Conservation (phyloP, 345 rosid species). For the Stellera chamaejasme region DNA sequence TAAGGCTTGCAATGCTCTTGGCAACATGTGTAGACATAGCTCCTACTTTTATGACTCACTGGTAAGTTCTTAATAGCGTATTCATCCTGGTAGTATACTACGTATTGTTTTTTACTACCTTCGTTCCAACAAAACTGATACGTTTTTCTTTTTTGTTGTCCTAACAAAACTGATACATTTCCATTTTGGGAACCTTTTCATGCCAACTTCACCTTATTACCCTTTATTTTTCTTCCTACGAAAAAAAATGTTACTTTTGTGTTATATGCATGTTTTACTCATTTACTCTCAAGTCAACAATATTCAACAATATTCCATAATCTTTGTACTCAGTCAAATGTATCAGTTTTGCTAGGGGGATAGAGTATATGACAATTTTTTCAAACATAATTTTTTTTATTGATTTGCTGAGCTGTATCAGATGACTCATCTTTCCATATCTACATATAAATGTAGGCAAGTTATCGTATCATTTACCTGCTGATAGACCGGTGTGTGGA, state of each 20-base stretch:
- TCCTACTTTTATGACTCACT: constrained; percentile 68
- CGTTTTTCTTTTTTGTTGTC: too few relatives aligned
- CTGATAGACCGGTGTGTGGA: constrained; percentile 95
- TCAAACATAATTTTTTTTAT: not conserved
- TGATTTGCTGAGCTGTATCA: not conserved
- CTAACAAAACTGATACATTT: too few relatives aligned
- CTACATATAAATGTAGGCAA: constrained; percentile 41
- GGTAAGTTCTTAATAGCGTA: constrained; percentile 32
- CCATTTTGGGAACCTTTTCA: too few relatives aligned
- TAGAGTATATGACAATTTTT: not conserved
- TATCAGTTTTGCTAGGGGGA: too few relatives aligned
- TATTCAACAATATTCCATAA: too few relatives aligned
- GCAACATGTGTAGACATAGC: constrained; percentile 95
- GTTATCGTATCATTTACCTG: constrained; percentile 48
- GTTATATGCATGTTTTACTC: too few relatives aligned
- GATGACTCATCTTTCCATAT: constrained; percentile 12
- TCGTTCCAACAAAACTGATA: not conserved
- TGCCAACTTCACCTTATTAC: too few relatives aligned
- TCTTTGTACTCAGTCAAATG: too few relatives aligned
- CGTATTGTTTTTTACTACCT: not conserved
- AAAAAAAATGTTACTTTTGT: too few relatives aligned
- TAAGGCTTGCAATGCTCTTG: constrained; percentile 92
- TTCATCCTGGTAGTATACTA: not conserved
- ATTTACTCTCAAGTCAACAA: too few relatives aligned
- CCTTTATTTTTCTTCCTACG: too few relatives aligned